Evolutionary conservation across 345 rosid species (phyloP), one percentile per base, ranked within the genome.

Genomic region (Arabidopsis suecica): DNA sequence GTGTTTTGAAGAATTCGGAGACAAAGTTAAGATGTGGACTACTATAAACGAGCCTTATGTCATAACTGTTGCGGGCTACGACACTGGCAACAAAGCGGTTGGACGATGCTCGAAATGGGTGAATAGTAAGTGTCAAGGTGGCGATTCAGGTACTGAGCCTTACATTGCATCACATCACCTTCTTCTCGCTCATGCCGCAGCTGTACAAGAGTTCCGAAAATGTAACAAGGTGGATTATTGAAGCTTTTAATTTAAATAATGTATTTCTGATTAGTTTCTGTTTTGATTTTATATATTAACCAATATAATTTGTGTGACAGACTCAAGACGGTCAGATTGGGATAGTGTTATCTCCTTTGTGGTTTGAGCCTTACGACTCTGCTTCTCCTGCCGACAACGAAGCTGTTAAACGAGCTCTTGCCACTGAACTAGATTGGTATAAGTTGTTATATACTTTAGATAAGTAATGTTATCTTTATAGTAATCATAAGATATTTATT

Each of bases 1-100:
- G 6, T 86, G 86, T 9, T 86, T 86, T 28, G 56, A 79, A 25
- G 57, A 80, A 28, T 84, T 84, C 30, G 89, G 89, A 5, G 87
- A 86, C 1, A 66, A 74, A 68, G 87, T 84, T 3, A 79, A 86
- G 47, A 78, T 80, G 49, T 86, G 89, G 89, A 75, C 71, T 22
- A 84, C 87, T 13, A 51, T 86, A 23, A 86, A 83, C 23, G 86
- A 86, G 12, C 89, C 89, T 30, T 64, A 9, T 40, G 32, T 56
- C 9, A 67, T 60, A 23, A 63, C 64, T 41, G 11, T 53, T 9
- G 53, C 68, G 33, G 82, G 82, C 1, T 80, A 80, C 9, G 83
- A 74, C 0, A 4, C 6, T 1, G 86, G 86, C 3, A 41, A 32
- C 6, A 55, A 61, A 61, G 83, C 80, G 0, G 78, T 72, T 0